Conservation (phyloP, 371 early-diverging fungal genomes). For the Thermomucor indicae-seudaticae region DNA sequence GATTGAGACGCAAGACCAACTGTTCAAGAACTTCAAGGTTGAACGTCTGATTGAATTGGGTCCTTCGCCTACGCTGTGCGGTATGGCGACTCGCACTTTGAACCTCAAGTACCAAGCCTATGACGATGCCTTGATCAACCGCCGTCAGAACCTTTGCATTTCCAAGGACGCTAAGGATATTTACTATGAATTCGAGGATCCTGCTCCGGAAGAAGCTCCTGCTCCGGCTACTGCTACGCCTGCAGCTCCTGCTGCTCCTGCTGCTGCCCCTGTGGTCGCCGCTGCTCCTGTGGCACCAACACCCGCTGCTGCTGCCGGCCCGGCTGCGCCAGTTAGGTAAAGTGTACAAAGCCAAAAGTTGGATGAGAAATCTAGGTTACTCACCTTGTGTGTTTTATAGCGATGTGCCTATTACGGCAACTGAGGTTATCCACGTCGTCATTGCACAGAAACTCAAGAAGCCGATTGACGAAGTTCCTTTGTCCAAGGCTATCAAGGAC, state of each 20-base stretch:
- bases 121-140: slow-evolving; percentile 89
- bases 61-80: slow-evolving; percentile 83
- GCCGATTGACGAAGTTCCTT: slow-evolving; percentile 68
- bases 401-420: slow-evolving; percentile 77
- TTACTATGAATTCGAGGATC: slow-evolving; percentile 84
- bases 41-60: slow-evolving; percentile 92
- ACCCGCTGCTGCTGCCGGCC: slow-evolving; percentile 14
- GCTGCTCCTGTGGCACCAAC: slow-evolving; percentile 50
- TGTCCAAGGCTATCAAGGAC: slow-evolving; percentile 86
- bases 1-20: slow-evolving; percentile 97
- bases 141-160: slow-evolving; percentile 84
- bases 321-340: slow-evolving; percentile 27
- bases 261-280: slow-evolving; percentile 51
- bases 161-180: slow-evolving; percentile 89
- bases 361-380: not conserved
- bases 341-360: not conserved
- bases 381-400: slow-evolving; percentile 15
- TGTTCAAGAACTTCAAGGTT: slow-evolving; percentile 79
- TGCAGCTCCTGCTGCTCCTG: slow-evolving; percentile 42
- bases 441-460: slow-evolving; percentile 94
- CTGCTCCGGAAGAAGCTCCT: slow-evolving; percentile 39
- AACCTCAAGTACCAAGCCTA: slow-evolving; percentile 96
- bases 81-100: slow-evolving; percentile 93
- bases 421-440: slow-evolving; percentile 75
- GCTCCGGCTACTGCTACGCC: slow-evolving; percentile 45